These are phyloP conservation scores for Tylopilus plumbeoviolaceoides DNA, from an alignment of 768 basidiomycete genomes.

Conservation along the genomic window DNA sequence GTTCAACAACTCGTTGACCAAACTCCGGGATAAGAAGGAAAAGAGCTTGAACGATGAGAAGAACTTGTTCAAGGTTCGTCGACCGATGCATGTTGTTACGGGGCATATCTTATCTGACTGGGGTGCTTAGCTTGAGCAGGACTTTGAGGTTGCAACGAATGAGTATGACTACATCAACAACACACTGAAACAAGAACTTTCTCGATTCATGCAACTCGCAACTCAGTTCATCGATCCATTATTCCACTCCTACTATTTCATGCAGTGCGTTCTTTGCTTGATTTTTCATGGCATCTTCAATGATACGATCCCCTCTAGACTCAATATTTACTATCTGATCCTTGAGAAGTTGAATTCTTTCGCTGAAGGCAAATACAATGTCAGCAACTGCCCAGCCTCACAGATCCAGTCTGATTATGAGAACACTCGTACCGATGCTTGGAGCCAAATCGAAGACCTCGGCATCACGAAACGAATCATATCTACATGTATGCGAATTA, in stretches of 20 bases:
- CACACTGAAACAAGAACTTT: slow-evolving; percentile 86
- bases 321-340: slow-evolving; percentile 92
- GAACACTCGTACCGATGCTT: slow-evolving; percentile 77
- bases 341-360: slow-evolving; percentile 92
- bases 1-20: slow-evolving; percentile 91
- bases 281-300: not conserved
- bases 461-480: slow-evolving; percentile 79
- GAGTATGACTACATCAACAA: slow-evolving; percentile 94
- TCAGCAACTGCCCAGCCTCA: slow-evolving; percentile 57
- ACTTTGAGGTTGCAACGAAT: slow-evolving; percentile 86
- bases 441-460: slow-evolving; percentile 72
- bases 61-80: slow-evolving; percentile 85
- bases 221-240: slow-evolving; percentile 92
- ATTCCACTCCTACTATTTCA: slow-evolving; percentile 99
- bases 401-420: slow-evolving; percentile 79
- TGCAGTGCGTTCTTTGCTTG: slow-evolving; percentile 70
- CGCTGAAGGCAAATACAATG: slow-evolving; percentile 73
- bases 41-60: slow-evolving; percentile 95
- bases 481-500: slow-evolving; percentile 67
- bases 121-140: slow-evolving; percentile 77
- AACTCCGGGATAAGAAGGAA: slow-evolving; percentile 97
- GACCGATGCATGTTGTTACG: not conserved
- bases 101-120: not conserved
- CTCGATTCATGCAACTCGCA: slow-evolving; percentile 84
- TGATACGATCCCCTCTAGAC: slow-evolving; percentile 38